Evolutionary conservation across 225 moss, liverwort and hornwort genomes (phyloP), one percentile per base, ranked within the genome.

Genomic region (Sphagnum tenellum): DNA sequence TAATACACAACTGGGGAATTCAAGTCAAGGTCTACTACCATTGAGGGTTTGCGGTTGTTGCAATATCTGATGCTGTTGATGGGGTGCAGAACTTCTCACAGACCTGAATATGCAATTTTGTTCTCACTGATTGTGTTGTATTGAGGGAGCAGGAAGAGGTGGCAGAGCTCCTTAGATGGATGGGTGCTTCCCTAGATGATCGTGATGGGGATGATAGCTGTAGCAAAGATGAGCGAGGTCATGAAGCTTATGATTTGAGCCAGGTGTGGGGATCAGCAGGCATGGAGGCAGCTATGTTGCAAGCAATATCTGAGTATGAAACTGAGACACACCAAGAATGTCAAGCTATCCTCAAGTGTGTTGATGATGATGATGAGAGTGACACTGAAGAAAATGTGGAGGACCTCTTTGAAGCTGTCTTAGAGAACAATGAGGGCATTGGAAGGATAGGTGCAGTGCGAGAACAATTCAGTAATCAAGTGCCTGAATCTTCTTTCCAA

Each of bases 231-330:
- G 83, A 67, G 56, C 78, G 86, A 65, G 75, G 71, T 67, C 60
- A 60, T 70, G 79, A 80, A 62, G 53, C 63, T 67, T 77, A 79
- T 56, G 72, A 74, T 8, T 75, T 85, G 46, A 92, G 84, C 62
- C 98, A 98, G 81, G 74, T 84, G 61, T 93, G 89, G 81, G 80
- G 85, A 55, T 90, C 98, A 48, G 80, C 93, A 47, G 85, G 85
- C 57, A 88, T 93, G 93, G 89, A 98, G 66, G 87, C 89, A 50
- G 98, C 93, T 11, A 81, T 93, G 78, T 74, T 93, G 50, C 80
- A 93, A 75, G 93, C 90, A 12, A 81, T 93, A 54, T 81, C 83
- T 50, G 89, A 83, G 64, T 89, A 94, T 74, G 98, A 93, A 76
- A 85, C 73, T 56, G 69, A 78, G 10, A 83, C 90, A 5, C 81